phyloP scores from a whole-genome alignment of 1,139 yeast species.

The Saccharomyces hybrid region DNA sequence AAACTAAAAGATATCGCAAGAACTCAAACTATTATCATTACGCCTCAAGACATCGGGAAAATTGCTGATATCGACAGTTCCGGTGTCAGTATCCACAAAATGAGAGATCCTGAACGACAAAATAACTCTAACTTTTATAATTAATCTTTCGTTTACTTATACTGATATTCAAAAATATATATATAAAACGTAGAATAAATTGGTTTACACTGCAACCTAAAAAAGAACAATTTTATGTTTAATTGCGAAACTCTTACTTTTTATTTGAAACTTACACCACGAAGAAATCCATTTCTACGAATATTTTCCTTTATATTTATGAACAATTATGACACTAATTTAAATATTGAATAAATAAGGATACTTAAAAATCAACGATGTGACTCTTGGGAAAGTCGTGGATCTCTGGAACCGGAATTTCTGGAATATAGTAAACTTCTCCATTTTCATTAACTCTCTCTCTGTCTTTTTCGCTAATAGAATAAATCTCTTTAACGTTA shows the following conservation, averaged over 20 bases:
- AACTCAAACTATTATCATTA: slow-evolving; percentile 84
- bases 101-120: slow-evolving; percentile 37
- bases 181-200: not conserved
- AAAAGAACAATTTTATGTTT: slow-evolving; percentile 22
- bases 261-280: slow-evolving; percentile 24
- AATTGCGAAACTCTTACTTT: too few species aligned
- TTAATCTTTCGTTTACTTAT: not conserved
- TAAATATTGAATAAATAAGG: not conserved
- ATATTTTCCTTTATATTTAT: not conserved
- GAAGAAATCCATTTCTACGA: slow-evolving; percentile 49
- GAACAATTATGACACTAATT: not conserved
- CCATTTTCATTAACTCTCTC: slow-evolving; percentile 89
- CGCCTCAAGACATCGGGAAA: slow-evolving; percentile 87
- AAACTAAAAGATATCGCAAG: slow-evolving; percentile 51
- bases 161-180: too few species aligned
- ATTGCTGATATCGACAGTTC: slow-evolving; percentile 55
- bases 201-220: not conserved
- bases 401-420: slow-evolving; percentile 58
- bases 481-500: slow-evolving; percentile 65
- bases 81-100: slow-evolving; percentile 64
- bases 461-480: slow-evolving; percentile 73
- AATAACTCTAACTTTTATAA: slow-evolving; percentile 20
- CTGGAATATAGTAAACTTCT: slow-evolving; percentile 64
- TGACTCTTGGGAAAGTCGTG: slow-evolving; percentile 50
- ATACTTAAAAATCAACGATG: slow-evolving; percentile 45